Evolutionary conservation across 768 basidiomycete genomes (phyloP).

Genomic region (Hypholoma fasciculare): DNA sequence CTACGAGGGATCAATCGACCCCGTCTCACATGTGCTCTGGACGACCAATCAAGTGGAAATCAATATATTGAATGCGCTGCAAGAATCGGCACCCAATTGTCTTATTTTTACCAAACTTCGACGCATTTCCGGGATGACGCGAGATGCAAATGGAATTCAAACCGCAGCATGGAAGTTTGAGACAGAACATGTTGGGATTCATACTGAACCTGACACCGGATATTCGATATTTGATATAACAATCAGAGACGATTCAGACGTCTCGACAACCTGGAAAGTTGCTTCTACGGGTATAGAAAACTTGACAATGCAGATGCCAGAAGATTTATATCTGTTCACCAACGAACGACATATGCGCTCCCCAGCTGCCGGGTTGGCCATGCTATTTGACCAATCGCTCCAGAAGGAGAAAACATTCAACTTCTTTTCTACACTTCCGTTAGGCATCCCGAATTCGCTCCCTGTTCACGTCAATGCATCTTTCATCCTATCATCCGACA

Average conservation of each 20-base stretch:
- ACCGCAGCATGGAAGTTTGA: constrained; percentile 22
- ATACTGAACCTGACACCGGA: constrained; percentile 4
- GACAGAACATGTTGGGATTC: constrained; percentile 16
- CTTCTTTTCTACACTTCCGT: constrained; percentile 47
- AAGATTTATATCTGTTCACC: constrained; percentile 4
- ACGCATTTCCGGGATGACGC: constrained; percentile 25
- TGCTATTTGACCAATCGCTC: constrained; percentile 11
- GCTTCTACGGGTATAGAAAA: constrained; percentile 1
- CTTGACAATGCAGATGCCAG: constrained; percentile 9
- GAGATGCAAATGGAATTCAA: constrained; percentile 13
- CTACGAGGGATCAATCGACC: constrained; percentile 12
- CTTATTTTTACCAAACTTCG: constrained; percentile 42
- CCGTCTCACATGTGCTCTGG: constrained; percentile 24
- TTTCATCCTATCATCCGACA: constrained; percentile 46
- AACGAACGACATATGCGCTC: constrained; percentile 27
- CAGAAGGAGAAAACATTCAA: constrained; percentile 8
- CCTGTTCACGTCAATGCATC: constrained; percentile 49
- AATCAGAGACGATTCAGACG: constrained; percentile 2
- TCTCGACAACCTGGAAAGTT: constrained; percentile 12
- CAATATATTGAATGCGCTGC: constrained; percentile 32
- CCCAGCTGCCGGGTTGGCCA: constrained; percentile 34
- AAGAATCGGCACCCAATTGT: constrained; percentile 30
- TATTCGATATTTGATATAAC: constrained; percentile 8
- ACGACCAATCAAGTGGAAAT: constrained; percentile 18
- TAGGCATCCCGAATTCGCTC: constrained; percentile 37